phyloP scores from a whole-genome alignment of 441 rosid species.

The Bruguiera hainesii region DNA sequence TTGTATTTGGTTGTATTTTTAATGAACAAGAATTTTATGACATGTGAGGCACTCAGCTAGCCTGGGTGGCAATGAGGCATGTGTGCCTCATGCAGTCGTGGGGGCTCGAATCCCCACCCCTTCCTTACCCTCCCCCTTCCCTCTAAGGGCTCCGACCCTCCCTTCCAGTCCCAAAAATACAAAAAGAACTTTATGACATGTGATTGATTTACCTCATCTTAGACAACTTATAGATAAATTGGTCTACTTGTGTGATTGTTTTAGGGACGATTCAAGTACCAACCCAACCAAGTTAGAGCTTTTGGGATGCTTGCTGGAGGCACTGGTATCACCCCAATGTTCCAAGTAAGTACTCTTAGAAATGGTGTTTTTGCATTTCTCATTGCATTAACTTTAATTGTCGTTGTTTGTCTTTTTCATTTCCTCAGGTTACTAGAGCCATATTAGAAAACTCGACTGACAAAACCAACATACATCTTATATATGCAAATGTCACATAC shows the following conservation, averaged over 20 bases:
- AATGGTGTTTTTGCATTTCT: conserved; percentile 4
- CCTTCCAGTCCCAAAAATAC: no score
- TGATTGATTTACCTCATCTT: no score
- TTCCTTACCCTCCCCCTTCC: no score
- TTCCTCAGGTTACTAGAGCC: conserved; percentile 70
- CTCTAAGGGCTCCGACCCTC: no score
- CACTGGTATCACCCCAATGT: conserved; percentile 97
- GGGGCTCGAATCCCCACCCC: no score
- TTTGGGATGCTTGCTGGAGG: conserved; percentile 98
- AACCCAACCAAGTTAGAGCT: conserved; percentile 74
- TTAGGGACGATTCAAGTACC: conserved; percentile 90
- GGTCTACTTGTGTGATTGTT: background rate
- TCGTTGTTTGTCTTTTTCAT: background rate
- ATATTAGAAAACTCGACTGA: conserved; percentile 80
- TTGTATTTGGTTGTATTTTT: background rate
- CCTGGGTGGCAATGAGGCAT: no score
- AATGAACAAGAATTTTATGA: background rate
- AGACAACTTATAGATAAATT: background rate
- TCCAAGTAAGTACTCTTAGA: conserved; percentile 55
- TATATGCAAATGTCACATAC: conserved; percentile 75
- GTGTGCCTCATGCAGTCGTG: no score
- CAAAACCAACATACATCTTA: conserved; percentile 66
- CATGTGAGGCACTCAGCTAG: no score
- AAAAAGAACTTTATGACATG: no score
- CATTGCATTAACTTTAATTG: background rate